Evolutionary conservation across 495 filamentous ascomycete species (phyloP).

Genomic region (Xylaria grammica): DNA sequence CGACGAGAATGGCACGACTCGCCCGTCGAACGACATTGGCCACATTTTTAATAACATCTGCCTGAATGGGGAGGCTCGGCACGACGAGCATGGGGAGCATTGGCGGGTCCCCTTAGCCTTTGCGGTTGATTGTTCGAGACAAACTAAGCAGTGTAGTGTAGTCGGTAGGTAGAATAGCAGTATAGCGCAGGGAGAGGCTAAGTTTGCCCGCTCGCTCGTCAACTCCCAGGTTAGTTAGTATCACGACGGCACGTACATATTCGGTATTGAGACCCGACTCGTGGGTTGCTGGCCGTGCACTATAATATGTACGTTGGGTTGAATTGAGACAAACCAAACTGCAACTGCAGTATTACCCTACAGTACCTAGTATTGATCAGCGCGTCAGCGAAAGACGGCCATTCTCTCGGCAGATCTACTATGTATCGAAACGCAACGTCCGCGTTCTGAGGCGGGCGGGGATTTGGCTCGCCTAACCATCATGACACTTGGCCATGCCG

Average conservation of each 20-base stretch:
- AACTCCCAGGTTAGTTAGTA: too few species aligned
- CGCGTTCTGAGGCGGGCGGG: slow-evolving; percentile 1
- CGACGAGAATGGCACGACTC: slow-evolving; percentile 12
- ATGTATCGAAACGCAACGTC: neutral
- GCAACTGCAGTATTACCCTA: neutral
- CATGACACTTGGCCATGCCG: slow-evolving; percentile 1
- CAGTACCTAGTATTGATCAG: too few species aligned
- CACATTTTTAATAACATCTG: slow-evolving; percentile 9
- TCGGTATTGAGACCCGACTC: neutral
- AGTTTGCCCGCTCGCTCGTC: too few species aligned
- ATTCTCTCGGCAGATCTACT: slow-evolving; percentile 10
- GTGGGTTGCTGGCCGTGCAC: neutral
- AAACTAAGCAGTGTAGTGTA: too few species aligned
- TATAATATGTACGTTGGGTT: neutral
- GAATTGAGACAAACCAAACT: neutral
- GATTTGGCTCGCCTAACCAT: slow-evolving; percentile 3
- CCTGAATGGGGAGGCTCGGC: neutral
- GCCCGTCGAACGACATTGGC: slow-evolving; percentile 13
- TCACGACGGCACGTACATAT: too few species aligned
- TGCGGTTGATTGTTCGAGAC: neutral
- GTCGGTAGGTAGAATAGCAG: too few species aligned
- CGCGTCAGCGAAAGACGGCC: slow-evolving; percentile 10
- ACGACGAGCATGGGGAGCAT: neutral
- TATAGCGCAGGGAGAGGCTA: too few species aligned
- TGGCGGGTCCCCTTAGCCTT: slow-evolving; percentile 7